Base-by-base conservation (phyloP, 2,329 filamentous ascomycete species). In the Proliferodiscus dingleyae region DNA sequence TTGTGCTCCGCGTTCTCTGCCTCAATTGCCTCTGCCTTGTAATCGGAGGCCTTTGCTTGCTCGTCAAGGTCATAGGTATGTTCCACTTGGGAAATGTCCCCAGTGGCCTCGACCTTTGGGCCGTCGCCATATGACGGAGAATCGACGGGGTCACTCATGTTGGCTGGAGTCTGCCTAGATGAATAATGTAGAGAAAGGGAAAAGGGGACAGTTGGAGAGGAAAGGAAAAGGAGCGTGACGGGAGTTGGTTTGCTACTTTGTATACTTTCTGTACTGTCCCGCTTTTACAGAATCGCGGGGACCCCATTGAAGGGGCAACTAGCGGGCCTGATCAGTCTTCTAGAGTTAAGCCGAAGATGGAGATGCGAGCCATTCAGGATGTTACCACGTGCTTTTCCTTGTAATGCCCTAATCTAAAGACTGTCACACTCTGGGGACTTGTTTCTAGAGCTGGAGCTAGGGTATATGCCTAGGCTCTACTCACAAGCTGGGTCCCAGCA, bases 1-100 rank as follows among this genome's bases (percentile, higher is more conserved):
- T 68, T 59, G 57, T 75, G 72, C 60, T 79, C 75, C 21, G 53
- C 59, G 50, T 70, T 72, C 65, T 83, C 80, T 10, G 75, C 79
- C 50, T 77, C 72, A 32, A 56, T 47, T 23, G 61, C 61, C 48
- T 52, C 59, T 34, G 55, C 34, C 49, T 50, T 59, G 58, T 62
- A 41, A 39, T 59, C 51, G 45, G 53, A 44, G 37, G 50, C 37
- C 23, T 56, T 26, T 2, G 34, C 47, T 41, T 58, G 60, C 42
- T 58, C 54, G 53, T 52, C 53, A 29, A 50, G 52, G 60, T 66
- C 60, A 56, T 67, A 64, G 51, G 57, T 49, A 57, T 56, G 59
- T 30, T 50, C 60, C 41, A 47, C 52, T 37, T 47, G 56, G 49
- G 48, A 53, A 46, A 52, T 45, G 45, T 10, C 46, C 30, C 23